Evolutionary conservation across 2,329 filamentous ascomycete genomes (phyloP).

Genomic region (Colletotrichum tabaci): DNA sequence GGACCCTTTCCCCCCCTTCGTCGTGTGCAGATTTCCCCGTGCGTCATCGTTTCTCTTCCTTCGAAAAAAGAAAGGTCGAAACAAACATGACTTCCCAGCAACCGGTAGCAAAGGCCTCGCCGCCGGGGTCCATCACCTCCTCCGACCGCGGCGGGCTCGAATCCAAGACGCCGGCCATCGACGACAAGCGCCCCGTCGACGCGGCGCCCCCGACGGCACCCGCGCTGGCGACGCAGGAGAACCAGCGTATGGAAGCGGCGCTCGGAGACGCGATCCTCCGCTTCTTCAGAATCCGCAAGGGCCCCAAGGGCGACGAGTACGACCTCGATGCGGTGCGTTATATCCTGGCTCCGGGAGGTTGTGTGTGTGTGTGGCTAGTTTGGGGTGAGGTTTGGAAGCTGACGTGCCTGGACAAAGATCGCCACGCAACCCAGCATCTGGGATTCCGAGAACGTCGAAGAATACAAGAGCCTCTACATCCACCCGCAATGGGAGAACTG

Average conservation of each 20-base stretch:
- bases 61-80: background rate
- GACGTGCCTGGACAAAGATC: slow-evolving; percentile 44
- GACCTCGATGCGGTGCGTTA: slow-evolving; percentile 50
- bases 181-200: slow-evolving; percentile 12
- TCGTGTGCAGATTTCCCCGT: background rate
- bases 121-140: slow-evolving; percentile 32
- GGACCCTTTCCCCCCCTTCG: background rate
- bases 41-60: background rate
- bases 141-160: slow-evolving; percentile 27
- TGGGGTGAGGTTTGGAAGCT: slow-evolving; percentile 18
- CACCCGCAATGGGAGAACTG: slow-evolving; percentile 56
- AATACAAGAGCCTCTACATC: slow-evolving; percentile 53
- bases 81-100: slow-evolving; percentile 31
- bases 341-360: no score
- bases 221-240: slow-evolving; percentile 47
- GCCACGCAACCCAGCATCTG: slow-evolving; percentile 56
- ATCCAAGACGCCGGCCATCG: slow-evolving; percentile 3
- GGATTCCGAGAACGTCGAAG: slow-evolving; percentile 54
- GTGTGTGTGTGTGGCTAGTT: no score
- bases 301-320: slow-evolving; percentile 45
- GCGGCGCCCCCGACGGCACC: slow-evolving; percentile 32
- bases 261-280: slow-evolving; percentile 52
- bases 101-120: slow-evolving; percentile 6
- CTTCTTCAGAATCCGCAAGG: slow-evolving; percentile 52
- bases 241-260: slow-evolving; percentile 50